A percentile compares a stretch with the other conserved stretches of the same genome.
These are phyloP conservation scores for Phytophthora pluvialis DNA, from an alignment of 352 stramenopile genomes.

Conservation along the genomic window DNA sequence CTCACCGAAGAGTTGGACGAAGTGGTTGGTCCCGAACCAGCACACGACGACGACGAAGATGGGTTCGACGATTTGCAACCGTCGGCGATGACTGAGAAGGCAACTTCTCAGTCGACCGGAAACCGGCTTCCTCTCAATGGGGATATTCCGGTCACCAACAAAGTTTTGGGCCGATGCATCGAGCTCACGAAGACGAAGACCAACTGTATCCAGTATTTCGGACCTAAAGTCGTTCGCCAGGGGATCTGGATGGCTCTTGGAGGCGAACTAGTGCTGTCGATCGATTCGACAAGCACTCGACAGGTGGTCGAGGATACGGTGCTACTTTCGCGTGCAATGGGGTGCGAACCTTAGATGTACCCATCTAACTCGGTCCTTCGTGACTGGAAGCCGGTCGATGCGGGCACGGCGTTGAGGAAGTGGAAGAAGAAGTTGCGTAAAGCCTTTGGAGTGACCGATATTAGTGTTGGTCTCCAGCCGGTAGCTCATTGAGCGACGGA, in stretches of 20 bases:
- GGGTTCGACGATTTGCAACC: neutral
- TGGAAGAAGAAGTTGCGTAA: neutral
- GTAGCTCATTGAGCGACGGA: neutral
- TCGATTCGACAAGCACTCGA: neutral
- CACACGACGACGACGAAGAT: neutral
- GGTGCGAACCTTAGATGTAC: neutral
- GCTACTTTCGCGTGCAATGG: conserved; percentile 5
- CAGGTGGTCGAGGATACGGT: conserved; percentile 4
- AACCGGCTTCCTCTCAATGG: too few species aligned
- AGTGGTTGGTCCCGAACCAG: conserved; percentile 1
- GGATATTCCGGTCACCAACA: conserved; percentile 7
- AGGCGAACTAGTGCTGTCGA: neutral
- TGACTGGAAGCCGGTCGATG: neutral
- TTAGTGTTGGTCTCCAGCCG: neutral
- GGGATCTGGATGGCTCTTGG: conserved; percentile 3
- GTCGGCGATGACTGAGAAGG: neutral
- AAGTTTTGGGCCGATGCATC: neutral
- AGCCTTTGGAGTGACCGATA: neutral
- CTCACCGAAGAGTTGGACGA: conserved; percentile 5
- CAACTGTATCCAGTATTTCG: conserved; percentile 1
- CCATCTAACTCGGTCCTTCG: neutral
- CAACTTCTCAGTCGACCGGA: neutral
- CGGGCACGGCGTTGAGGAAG: too few species aligned
- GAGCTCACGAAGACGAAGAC: conserved; percentile 3
- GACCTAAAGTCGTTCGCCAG: neutral